Base-by-base conservation (phyloP, 352 stramenopile genomes). In the Pythium periplocum region DNA sequence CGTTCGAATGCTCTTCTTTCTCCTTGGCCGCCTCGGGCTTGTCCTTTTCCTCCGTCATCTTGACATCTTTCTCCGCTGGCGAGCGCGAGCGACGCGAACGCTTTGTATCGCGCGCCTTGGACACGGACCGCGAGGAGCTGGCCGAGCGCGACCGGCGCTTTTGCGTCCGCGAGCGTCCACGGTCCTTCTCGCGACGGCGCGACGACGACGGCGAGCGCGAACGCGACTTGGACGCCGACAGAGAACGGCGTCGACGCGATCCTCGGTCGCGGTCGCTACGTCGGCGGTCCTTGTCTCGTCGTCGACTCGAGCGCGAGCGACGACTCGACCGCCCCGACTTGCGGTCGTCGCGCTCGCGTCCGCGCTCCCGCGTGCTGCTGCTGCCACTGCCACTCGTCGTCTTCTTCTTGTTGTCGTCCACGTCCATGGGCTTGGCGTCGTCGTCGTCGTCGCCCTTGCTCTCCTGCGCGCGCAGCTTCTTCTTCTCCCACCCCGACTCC, bases 401-500 rank as follows among this genome's bases (percentile, higher is more conserved):
- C 17, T 62, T 51, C 10, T 46, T 26, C 10, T 55, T 47, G 33
- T 39, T 64, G 41, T 35, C 40, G 32, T 53, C 60, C 40, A 26
- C 50, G 37, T 46, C 65, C 56, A 7, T 53, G 42, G 17, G 17
- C 17, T 26, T 26, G 17, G 17, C 17, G 17, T 26, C 17, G 17
- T 26, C 51, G 31, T 47, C 50, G n/a, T 48, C 8, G 43, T 75
- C 59, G 12, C 40, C 53, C n/a, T 63, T 55, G 7, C 17, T 46
- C 4, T 53, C 38, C 42, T 50, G 66, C 9, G 32, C 33, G n/a
- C 3, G 32, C 37, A 37, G 45, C 46, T 64, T 66, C 17, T 69
- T 74, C 55, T 86, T 92, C 52, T 87, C 76, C 73, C 77, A 87
- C 1, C 82, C 77, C 40, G 77, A 74, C 41, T 86, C 73, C 39